These are phyloP conservation scores for Mycogone perniciosa DNA, from an alignment of 2,329 filamentous ascomycete genomes.

Conservation along the genomic window DNA sequence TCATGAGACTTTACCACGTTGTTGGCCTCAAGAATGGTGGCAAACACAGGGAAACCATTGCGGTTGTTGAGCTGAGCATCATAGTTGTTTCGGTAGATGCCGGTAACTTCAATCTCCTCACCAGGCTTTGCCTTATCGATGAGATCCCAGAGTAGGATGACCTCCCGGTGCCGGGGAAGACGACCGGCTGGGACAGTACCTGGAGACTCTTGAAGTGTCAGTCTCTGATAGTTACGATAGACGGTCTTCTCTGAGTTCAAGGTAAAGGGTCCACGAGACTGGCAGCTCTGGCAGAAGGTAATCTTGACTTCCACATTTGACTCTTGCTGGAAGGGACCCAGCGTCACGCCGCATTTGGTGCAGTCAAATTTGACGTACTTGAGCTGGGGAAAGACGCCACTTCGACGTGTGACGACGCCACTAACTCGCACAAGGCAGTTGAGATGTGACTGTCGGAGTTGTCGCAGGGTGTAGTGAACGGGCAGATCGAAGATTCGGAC, in stretches of 20 bases:
- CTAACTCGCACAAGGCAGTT: slow-evolving; percentile 93
- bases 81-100: slow-evolving; percentile 97
- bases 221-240: slow-evolving; percentile 97
- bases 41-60: slow-evolving; percentile 97
- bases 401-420: slow-evolving; percentile 89
- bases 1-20: slow-evolving; percentile 96
- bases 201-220: slow-evolving; percentile 94
- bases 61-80: slow-evolving; percentile 97
- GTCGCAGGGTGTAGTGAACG: slow-evolving; percentile 88
- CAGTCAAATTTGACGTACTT: slow-evolving; percentile 99
- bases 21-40: slow-evolving; percentile 95
- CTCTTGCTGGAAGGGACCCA: slow-evolving; percentile 96
- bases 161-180: slow-evolving; percentile 85
- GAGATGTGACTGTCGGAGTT: slow-evolving; percentile 89
- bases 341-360: slow-evolving; percentile 80
- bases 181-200: slow-evolving; percentile 95
- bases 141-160: slow-evolving; percentile 92
- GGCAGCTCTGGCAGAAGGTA: slow-evolving; percentile 92
- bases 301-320: slow-evolving; percentile 95
- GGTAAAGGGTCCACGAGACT: slow-evolving; percentile 89
- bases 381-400: slow-evolving; percentile 92
- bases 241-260: slow-evolving; percentile 97
- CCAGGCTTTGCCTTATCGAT: slow-evolving; percentile 96
- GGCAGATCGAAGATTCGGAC: slow-evolving; percentile 94
- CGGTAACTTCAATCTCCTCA: slow-evolving; percentile 95